Evolutionary conservation across 2,329 filamentous ascomycete genomes (phyloP).

Genomic region (Trichophaea hybrida): DNA sequence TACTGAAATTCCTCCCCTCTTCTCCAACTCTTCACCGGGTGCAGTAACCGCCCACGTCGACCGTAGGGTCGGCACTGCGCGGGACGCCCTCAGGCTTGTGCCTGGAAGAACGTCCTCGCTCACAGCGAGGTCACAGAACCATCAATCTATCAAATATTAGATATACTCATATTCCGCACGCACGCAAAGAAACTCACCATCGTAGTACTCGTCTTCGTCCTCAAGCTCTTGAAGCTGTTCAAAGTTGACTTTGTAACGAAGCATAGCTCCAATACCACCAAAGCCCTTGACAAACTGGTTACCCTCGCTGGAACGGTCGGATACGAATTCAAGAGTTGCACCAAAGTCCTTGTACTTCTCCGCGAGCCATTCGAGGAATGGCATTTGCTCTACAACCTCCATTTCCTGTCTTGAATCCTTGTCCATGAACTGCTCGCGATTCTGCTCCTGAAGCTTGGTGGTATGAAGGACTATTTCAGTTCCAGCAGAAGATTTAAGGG

Average conservation of each 20-base stretch:
- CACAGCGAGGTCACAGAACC: constrained; percentile 27
- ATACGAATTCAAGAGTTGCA: constrained; percentile 90
- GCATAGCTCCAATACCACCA: constrained; percentile 90
- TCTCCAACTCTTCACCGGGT: neutral
- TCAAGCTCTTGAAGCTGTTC: constrained; percentile 88
- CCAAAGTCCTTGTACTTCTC: constrained; percentile 98
- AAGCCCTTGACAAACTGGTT: constrained; percentile 99
- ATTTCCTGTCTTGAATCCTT: constrained; percentile 93
- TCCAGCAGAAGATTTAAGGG: constrained; percentile 65
- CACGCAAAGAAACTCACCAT: constrained; percentile 35
- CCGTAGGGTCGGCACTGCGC: constrained; percentile 7
- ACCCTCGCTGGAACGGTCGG: constrained; percentile 90
- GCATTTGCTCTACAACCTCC: constrained; percentile 74
- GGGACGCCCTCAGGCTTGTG: constrained; percentile 27
- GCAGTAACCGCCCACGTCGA: neutral
- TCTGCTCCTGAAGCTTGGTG: constrained; percentile 68
- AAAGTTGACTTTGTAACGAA: constrained; percentile 99
- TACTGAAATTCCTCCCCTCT: neutral
- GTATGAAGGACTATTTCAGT: constrained; percentile 66
- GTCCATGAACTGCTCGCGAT: constrained; percentile 81
- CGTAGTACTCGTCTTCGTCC: constrained; percentile 89
- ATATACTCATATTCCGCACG: neutral
- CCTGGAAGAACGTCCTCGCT: constrained; percentile 27
- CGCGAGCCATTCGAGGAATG: constrained; percentile 98
- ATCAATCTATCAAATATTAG: constrained; percentile 24